Percentiles rank a stretch among this genome's conserved stretches.
Evolutionary conservation across 768 basidiomycete genomes (phyloP).

Genomic region (Collybia sp.): DNA sequence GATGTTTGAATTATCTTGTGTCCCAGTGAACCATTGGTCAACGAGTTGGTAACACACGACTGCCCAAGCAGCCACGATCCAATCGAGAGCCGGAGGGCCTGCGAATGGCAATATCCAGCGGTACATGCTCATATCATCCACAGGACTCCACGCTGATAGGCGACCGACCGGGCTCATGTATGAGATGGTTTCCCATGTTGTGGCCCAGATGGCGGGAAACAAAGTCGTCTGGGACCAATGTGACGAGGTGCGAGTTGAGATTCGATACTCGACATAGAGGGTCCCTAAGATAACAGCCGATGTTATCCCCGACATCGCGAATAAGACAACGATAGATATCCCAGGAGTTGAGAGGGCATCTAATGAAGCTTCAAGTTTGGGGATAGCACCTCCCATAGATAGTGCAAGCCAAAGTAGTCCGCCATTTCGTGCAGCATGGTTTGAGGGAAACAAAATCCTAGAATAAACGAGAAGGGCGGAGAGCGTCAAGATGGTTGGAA

Average conservation of each 20-base stretch:
- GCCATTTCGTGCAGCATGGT: constrained; percentile 14
- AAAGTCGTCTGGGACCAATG: constrained; percentile 44
- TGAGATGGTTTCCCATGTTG: constrained; percentile 51
- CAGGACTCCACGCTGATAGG: constrained; percentile 68
- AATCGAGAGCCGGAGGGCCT: constrained; percentile 64
- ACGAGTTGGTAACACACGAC: constrained; percentile 52
- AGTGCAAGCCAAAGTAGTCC: constrained; percentile 31
- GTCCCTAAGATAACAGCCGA: constrained; percentile 37
- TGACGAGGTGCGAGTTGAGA: constrained; percentile 23
- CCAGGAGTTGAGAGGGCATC: constrained; percentile 51
- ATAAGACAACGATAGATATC: constrained; percentile 43
- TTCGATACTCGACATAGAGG: constrained; percentile 32
- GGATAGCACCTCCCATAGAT: constrained; percentile 34
- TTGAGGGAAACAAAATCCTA: constrained; percentile 25
- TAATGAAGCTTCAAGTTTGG: constrained; percentile 37
- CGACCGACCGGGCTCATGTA: constrained; percentile 64
- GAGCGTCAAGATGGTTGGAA: constrained; percentile 20
- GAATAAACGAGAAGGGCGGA: constrained; percentile 32
- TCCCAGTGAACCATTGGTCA: constrained; percentile 55
- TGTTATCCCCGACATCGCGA: constrained; percentile 33
- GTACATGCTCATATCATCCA: constrained; percentile 49
- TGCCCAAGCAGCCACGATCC: constrained; percentile 75
- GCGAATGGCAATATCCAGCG: constrained; percentile 54
- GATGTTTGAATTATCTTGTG: constrained; percentile 15
- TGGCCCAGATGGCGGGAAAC: constrained; percentile 71